Percentiles rank a stretch among this genome's conserved stretches.
These are phyloP conservation scores for Xylaria polymorpha DNA, from an alignment of 2,329 filamentous ascomycete genomes.

Conservation along the genomic window DNA sequence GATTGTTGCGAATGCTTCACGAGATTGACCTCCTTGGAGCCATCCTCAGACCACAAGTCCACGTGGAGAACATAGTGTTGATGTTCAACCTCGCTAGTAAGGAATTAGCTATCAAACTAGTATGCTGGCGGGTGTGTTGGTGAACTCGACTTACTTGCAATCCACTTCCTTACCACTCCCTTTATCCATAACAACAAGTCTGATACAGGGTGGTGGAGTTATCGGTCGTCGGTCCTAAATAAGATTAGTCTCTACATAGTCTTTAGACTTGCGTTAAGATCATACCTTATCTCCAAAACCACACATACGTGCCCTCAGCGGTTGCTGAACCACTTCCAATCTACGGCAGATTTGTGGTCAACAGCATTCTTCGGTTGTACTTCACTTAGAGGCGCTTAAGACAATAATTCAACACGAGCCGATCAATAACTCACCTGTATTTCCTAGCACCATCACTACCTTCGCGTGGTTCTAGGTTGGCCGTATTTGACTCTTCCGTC, in stretches of 20 bases:
- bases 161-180: conserved; percentile 83
- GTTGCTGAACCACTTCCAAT: conserved; percentile 88
- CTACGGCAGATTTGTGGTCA: conserved; percentile 54
- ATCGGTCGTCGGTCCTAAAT: conserved; percentile 90
- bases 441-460: conserved; percentile 46
- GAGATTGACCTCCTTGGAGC: conserved; percentile 73
- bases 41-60: conserved; percentile 75
- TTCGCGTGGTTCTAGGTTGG: conserved; percentile 44
- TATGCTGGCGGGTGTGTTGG: conserved; percentile 4
- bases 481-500: conserved; percentile 39
- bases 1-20: conserved; percentile 71
- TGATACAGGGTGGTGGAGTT: conserved; percentile 92
- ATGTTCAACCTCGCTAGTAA: conserved; percentile 46
- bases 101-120: conserved; percentile 29
- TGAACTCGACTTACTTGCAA: conserved; percentile 72
- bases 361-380: conserved; percentile 25
- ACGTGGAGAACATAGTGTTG: conserved; percentile 62
- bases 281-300: conserved; percentile 96
- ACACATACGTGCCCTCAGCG: conserved; percentile 94
- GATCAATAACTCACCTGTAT: conserved; percentile 44
- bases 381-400: conserved; percentile 9
- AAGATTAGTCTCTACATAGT: conserved; percentile 29
- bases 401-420: not conserved
- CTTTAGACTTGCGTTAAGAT: conserved; percentile 32
- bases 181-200: conserved; percentile 81